Evolutionary conservation across 768 basidiomycete genomes (phyloP).

Genomic region (Rhodocollybia butyracea): DNA sequence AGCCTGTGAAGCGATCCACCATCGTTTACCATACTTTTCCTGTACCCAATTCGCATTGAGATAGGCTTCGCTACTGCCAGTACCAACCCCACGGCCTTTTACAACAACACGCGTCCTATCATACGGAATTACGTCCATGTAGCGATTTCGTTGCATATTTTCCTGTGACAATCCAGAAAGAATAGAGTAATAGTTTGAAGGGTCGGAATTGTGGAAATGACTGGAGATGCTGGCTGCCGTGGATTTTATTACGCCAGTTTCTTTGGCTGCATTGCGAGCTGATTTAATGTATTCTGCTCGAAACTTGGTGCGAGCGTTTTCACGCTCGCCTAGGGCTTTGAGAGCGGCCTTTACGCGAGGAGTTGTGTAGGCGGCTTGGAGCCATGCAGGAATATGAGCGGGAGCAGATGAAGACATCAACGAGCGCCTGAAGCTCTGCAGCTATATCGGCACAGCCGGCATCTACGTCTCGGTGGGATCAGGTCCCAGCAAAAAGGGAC

Average conservation of each 20-base stretch:
- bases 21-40: slow-evolving; percentile 66
- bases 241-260: no score
- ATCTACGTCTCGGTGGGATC: no score
- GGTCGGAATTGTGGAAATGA: not conserved
- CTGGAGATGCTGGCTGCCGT: no score
- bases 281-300: not conserved
- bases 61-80: slow-evolving; percentile 40
- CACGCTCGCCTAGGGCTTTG: not conserved
- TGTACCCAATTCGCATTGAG: slow-evolving; percentile 86
- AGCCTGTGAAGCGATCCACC: slow-evolving; percentile 88
- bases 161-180: not conserved
- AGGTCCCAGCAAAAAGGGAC: no score
- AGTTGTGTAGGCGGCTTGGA: not conserved
- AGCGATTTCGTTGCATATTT: slow-evolving; percentile 60
- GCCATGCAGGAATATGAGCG: no score
- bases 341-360: not conserved
- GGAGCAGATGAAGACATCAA: no score
- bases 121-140: slow-evolving; percentile 72
- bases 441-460: no score
- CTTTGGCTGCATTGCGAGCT: not conserved
- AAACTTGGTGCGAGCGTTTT: not conserved
- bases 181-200: slow-evolving; percentile 1
- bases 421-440: no score
- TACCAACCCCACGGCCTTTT: slow-evolving; percentile 16
- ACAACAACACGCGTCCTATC: slow-evolving; percentile 77